Base-by-base conservation (phyloP, 2,329 filamentous ascomycete genomes). In the Karstenula rhodostoma region DNA sequence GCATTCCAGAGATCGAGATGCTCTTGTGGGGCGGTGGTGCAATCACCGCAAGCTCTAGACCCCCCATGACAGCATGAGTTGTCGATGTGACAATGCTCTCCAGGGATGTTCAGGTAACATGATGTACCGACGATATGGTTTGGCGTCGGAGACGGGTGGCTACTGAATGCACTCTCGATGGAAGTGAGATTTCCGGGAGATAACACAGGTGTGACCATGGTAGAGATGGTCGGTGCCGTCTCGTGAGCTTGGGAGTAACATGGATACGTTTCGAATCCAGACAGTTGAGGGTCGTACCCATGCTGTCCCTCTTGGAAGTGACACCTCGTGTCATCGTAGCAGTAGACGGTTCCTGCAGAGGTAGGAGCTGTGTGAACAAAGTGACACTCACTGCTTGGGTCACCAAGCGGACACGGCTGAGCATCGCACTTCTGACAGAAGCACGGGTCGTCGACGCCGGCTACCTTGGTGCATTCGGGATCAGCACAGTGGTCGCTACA, bases 41-140 rank as follows among this genome's bases (percentile, higher is more conserved):
- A 67, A n/a, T 76, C 71, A 37, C 69, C 73, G 58, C 73, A 75
- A 17, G 68, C 67, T 59, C 70, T 65, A 40, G 64, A 61, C 10
- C 62, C 37, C 2, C 72, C 73, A 66, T 77, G 75, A 52, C 75
- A 77, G 51, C 75, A 77, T 15, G 73, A 71, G 52, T 76, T 73
- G 59, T 74, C 70, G 29, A 75, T 69, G 56, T 77, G 74, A 65
- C 75, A 77, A 58, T 77, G 74, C 25, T 74, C 75, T 1, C 64
- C 67, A 10, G 70, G 65, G 25, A 74, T 69, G 43, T 73, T 69
- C 15, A 75, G 64, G 58, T 69, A 73, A 59, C 73, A 77, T 12
- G 57, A 50, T 33, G 67, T 65, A 22, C 62, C 42, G 17, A 48
- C 53, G 7, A 60, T 32, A n/a, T 64, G 64, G 1, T 67, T 65